phyloP scores from a whole-genome alignment of 176 grass and related monocot genomes.

The Oryza australiensis region DNA sequence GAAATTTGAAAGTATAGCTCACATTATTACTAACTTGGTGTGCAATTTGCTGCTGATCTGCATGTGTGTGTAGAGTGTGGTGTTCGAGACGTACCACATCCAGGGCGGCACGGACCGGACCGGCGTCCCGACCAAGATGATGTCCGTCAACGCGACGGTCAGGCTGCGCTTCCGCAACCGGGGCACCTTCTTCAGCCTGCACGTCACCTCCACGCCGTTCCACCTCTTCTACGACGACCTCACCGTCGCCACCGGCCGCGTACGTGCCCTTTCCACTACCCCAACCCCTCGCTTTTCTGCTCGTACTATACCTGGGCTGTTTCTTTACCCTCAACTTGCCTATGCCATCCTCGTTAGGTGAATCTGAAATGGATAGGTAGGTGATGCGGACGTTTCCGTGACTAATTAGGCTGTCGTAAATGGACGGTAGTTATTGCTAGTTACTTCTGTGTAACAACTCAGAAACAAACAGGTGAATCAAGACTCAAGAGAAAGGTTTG shows the following conservation, averaged over 20 bases:
- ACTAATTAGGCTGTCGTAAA: not conserved
- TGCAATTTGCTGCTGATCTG: not conserved
- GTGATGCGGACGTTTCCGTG: not conserved
- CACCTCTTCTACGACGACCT: conserved; percentile 80
- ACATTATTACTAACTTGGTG: not conserved
- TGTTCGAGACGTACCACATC: conserved; percentile 93
- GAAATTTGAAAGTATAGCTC: not conserved
- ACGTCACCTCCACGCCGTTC: conserved; percentile 80
- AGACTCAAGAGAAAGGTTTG: too few relatives aligned
- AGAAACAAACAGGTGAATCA: not conserved
- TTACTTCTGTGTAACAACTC: not conserved
- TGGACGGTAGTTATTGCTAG: not conserved
- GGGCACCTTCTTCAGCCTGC: conserved; percentile 95
- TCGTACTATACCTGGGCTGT: not conserved
- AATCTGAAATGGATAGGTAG: not conserved
- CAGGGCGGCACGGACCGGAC: conserved; percentile 95
- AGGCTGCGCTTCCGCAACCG: conserved; percentile 84
- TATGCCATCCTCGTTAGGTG: not conserved
- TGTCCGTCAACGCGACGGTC: conserved; percentile 88
- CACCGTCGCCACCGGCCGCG: conserved; percentile 76
- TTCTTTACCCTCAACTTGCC: not conserved
- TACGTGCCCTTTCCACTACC: conserved; percentile 22
- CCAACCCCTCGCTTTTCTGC: not conserved
- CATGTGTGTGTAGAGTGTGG: conserved; percentile 62
- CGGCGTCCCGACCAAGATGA: conserved; percentile 95